A percentile compares a stretch with the other conserved stretches of the same genome.
phyloP scores from a whole-genome alignment of 2,329 filamentous ascomycete species.

The Teratosphaeria gauchensis region DNA sequence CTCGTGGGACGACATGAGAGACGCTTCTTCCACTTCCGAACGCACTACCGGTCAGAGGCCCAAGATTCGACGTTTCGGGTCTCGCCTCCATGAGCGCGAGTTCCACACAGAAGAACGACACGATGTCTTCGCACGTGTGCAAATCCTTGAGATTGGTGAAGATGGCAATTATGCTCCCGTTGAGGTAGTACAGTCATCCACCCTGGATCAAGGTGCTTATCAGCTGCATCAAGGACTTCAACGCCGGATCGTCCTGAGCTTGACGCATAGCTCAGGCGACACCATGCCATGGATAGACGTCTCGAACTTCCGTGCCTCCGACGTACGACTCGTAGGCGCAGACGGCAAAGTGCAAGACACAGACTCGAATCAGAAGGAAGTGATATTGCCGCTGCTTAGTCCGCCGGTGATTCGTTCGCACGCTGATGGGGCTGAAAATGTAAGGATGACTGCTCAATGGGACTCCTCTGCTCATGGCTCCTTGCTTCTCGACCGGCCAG shows the following conservation, averaged over 20 bases:
- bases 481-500: conserved; percentile 84
- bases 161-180: conserved; percentile 84
- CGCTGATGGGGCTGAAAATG: conserved; percentile 78
- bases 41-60: conserved; percentile 30
- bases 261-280: conserved; percentile 88
- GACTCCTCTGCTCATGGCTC: conserved; percentile 90
- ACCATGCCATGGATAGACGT: conserved; percentile 82
- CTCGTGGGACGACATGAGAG: conserved; percentile 98
- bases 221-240: conserved; percentile 94
- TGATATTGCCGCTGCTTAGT: conserved; percentile 66
- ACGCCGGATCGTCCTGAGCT: conserved; percentile 71
- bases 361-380: conserved; percentile 59
- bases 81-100: conserved; percentile 79
- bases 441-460: conserved; percentile 87
- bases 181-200: conserved; percentile 78
- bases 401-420: conserved; percentile 75
- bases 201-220: conserved; percentile 80
- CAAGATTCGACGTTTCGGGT: conserved; percentile 34
- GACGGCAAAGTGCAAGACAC: conserved; percentile 71
- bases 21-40: conserved; percentile 45
- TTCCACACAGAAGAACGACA: conserved; percentile 91
- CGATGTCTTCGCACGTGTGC: conserved; percentile 78
- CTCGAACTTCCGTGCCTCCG: conserved; percentile 64
- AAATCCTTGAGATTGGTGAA: conserved; percentile 86
- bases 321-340: conserved; percentile 73